phyloP scores from a whole-genome alignment of 257 asterid species.

The Anisodus tanguticus region DNA sequence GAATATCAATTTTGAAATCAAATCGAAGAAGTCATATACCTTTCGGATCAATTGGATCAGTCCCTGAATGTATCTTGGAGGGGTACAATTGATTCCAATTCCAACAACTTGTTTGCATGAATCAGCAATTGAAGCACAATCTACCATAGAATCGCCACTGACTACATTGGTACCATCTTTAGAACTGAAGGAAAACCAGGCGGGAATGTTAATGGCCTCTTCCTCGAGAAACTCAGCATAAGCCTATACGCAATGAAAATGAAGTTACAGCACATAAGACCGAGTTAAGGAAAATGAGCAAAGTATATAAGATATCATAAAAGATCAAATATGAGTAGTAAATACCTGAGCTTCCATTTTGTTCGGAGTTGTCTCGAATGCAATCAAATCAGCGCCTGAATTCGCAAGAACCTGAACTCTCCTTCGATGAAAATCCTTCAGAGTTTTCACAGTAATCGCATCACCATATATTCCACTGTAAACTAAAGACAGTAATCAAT shows the following conservation, averaged over 20 bases:
- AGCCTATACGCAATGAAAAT: slow-evolving; percentile 46
- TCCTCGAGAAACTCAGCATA: slow-evolving; percentile 78
- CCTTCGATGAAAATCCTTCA: slow-evolving; percentile 83
- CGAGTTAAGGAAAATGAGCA: background rate
- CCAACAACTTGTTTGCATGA: slow-evolving; percentile 57
- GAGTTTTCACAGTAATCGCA: slow-evolving; percentile 45
- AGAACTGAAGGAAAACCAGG: slow-evolving; percentile 78
- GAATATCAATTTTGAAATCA: background rate
- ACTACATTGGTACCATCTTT: slow-evolving; percentile 66
- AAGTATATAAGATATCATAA: background rate
- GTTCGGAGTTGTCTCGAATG: slow-evolving; percentile 90
- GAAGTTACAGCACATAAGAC: background rate
- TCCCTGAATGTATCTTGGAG: slow-evolving; percentile 71
- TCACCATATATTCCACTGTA: slow-evolving; percentile 80
- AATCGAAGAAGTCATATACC: slow-evolving; percentile 39
- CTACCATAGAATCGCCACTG: slow-evolving; percentile 64
- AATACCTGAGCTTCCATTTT: slow-evolving; percentile 75
- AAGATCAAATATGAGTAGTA: background rate
- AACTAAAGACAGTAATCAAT: background rate
- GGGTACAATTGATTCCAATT: slow-evolving; percentile 82
- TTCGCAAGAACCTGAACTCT: slow-evolving; percentile 80
- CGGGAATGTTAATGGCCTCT: slow-evolving; percentile 54
- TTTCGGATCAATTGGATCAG: slow-evolving; percentile 60
- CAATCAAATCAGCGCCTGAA: slow-evolving; percentile 78
- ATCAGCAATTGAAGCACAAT: slow-evolving; percentile 67